Conservation (phyloP, 163 green algal species). For the Chlamydomonas reinhardtii region DNA sequence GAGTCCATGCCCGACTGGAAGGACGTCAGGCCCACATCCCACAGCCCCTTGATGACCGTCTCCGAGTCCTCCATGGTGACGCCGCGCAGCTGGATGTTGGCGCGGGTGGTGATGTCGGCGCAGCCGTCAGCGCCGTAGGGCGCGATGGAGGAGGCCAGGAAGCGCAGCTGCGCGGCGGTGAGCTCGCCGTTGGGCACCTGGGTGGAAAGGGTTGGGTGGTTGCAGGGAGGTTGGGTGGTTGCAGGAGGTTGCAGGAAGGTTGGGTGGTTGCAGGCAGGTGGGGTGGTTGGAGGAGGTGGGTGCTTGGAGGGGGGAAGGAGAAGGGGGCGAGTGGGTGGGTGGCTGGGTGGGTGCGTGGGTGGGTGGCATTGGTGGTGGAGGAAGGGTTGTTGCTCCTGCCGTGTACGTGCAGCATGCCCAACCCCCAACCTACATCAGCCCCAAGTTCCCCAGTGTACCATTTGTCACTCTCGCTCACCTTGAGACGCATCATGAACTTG, state of each 20-base stretch:
- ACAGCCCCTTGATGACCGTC: constrained; percentile 82
- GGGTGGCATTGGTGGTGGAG: too few relatives aligned
- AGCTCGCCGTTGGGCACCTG: constrained; percentile 89
- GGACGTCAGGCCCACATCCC: constrained; percentile 79
- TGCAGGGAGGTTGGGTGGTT: neutral
- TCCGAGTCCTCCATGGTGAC: constrained; percentile 79
- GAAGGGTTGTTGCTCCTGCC: too few relatives aligned
- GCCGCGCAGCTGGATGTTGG: constrained; percentile 96
- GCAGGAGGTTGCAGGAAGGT: neutral
- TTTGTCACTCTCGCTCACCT: constrained; percentile 59
- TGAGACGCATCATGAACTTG: constrained; percentile 98
- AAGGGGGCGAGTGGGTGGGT: too few relatives aligned
- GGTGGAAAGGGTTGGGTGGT: neutral
- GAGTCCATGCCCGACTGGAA: constrained; percentile 97
- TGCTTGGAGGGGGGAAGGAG: too few relatives aligned
- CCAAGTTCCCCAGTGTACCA: neutral
- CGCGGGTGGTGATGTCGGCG: constrained; percentile 96
- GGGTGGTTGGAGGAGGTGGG: too few relatives aligned
- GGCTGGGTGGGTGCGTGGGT: too few relatives aligned
- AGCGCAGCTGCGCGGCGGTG: constrained; percentile 83
- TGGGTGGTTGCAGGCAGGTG: too few relatives aligned
- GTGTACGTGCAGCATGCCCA: too few relatives aligned
- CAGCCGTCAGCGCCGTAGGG: constrained; percentile 89
- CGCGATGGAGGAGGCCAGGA: constrained; percentile 78
- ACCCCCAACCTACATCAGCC: too few relatives aligned